These are phyloP conservation scores for Phlebopus sp. DNA, from an alignment of 1,284 basidiomycete species.

Conservation along the genomic window DNA sequence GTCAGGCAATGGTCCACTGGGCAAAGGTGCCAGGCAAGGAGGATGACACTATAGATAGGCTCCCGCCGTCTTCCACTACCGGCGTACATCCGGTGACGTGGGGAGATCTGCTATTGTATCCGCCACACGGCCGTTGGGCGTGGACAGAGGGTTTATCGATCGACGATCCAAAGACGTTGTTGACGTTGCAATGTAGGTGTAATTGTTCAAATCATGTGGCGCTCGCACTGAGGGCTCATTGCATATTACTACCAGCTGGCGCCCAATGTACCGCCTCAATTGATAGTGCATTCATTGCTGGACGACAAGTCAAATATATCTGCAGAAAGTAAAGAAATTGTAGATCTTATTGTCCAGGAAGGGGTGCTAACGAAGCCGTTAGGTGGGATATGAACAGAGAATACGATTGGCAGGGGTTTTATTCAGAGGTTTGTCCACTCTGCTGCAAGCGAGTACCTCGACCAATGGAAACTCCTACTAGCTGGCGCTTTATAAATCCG, in stretches of 20 bases:
- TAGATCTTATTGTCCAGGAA: neutral
- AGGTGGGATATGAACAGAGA: conserved; percentile 40
- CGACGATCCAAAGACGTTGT: conserved; percentile 25
- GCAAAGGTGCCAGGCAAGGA: neutral
- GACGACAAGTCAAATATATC: conserved; percentile 42
- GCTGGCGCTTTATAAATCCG: conserved; percentile 42
- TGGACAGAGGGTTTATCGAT: conserved; percentile 38
- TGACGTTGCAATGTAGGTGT: conserved; percentile 28
- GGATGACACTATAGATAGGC: neutral
- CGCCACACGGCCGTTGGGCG: conserved; percentile 37
- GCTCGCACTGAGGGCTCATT: conserved; percentile 11
- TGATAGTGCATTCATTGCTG: conserved; percentile 35
- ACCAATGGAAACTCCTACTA: conserved; percentile 14
- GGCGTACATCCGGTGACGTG: conserved; percentile 4
- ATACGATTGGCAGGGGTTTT: conserved; percentile 40
- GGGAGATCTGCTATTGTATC: conserved; percentile 29
- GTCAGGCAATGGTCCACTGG: conserved; percentile 31
- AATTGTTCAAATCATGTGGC: neutral
- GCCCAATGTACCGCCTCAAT: conserved; percentile 40
- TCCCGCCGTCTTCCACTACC: neutral
- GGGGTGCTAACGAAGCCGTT: conserved; percentile 13
- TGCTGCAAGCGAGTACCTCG: neutral
- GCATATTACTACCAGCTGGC: conserved; percentile 31
- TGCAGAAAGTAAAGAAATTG: conserved; percentile 43
- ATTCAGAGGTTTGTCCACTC: conserved; percentile 36